These are phyloP conservation scores for Mangifera indica DNA, from an alignment of 345 rosid genomes.

Conservation along the genomic window DNA sequence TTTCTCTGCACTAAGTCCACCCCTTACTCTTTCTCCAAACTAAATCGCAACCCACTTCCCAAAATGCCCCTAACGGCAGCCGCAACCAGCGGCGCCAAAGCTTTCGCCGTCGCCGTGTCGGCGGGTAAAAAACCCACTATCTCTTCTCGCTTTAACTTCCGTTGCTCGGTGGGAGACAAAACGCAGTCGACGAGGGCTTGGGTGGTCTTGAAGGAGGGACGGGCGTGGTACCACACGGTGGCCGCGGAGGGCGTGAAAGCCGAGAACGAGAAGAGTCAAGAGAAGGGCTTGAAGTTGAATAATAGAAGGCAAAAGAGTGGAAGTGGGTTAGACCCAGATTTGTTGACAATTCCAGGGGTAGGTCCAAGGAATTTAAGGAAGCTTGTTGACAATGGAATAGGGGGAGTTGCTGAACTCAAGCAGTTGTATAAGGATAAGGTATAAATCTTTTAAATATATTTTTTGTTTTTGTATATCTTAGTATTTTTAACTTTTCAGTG, in stretches of 20 bases:
- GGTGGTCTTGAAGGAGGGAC: slow-evolving; percentile 29
- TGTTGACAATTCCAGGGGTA: slow-evolving; percentile 91
- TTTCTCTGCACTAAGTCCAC: slow-evolving; percentile 42
- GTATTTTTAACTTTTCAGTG: not conserved
- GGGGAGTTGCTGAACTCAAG: slow-evolving; percentile 85
- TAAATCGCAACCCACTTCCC: not conserved
- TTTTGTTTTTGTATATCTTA: not conserved
- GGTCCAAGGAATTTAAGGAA: slow-evolving; percentile 92
- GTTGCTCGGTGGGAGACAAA: slow-evolving; percentile 26
- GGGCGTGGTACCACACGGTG: slow-evolving; percentile 42
- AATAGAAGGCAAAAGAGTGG: slow-evolving; percentile 56
- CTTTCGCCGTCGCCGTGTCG: slow-evolving; percentile 16
- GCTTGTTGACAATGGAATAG: slow-evolving; percentile 86
- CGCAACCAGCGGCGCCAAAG: slow-evolving; percentile 16
- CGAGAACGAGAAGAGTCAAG: slow-evolving; percentile 26
- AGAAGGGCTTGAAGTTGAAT: slow-evolving; percentile 44
- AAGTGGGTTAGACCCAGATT: slow-evolving; percentile 57
- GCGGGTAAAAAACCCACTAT: slow-evolving; percentile 9
- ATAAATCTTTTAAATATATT: not conserved
- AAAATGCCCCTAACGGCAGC: slow-evolving; percentile 32
- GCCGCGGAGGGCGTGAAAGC: slow-evolving; percentile 22
- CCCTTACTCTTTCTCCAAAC: slow-evolving; percentile 18
- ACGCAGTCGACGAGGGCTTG: slow-evolving; percentile 43
- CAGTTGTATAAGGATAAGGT: slow-evolving; percentile 95
- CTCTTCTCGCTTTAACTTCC: slow-evolving; percentile 31